Base-by-base conservation (phyloP, 1,284 basidiomycete species). In the Ganoderma resinaceum region DNA sequence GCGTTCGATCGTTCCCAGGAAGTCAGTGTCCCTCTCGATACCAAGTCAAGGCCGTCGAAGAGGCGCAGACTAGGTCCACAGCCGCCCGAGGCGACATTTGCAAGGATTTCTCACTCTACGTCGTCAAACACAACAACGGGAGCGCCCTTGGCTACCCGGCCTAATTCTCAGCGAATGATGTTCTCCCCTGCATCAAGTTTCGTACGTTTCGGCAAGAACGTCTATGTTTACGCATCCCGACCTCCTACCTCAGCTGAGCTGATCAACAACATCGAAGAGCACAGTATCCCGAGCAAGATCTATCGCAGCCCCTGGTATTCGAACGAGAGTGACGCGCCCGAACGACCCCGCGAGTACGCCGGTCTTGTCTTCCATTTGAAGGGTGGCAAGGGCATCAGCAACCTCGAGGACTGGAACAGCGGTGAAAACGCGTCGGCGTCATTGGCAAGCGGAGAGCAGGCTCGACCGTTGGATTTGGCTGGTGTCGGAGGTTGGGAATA, bases 261-360 rank as follows among this genome's bases (percentile, higher is more conserved):
- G 0, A 67, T 88, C 14, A 76, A 76, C 3, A 87, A 84, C 31
- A 79, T 94, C 52, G 86, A 88, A 53, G 74, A 78, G 1, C 81
- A 85, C 70, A 85, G 84, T 9, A 78, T 95, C 14, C 88, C 89
- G 2, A 81, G 79, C 42, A 90, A 90, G 71, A 78, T 94, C 29
- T 97, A 98, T 78, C 86, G 84, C 26, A 83, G 88, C 26, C 94
- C 97, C 0, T 92, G 88, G 78, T 99, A 95, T 78, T 94, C 94
- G 3, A 87, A 90, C 65, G 84, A 86, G 12, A 75, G 76, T 2
- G 97, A 99, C 76, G 87, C 91, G 0, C 93, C 95, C 0, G 84
- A 86, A 52, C 81, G 82, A 18, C 82, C 92, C 0, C 86, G 91
- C 74, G 93, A 96, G 78, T 97, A 94, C 76, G 96, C 90, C 16